phyloP scores from a whole-genome alignment of 768 basidiomycete genomes.

The Steccherinum ochraceum region DNA sequence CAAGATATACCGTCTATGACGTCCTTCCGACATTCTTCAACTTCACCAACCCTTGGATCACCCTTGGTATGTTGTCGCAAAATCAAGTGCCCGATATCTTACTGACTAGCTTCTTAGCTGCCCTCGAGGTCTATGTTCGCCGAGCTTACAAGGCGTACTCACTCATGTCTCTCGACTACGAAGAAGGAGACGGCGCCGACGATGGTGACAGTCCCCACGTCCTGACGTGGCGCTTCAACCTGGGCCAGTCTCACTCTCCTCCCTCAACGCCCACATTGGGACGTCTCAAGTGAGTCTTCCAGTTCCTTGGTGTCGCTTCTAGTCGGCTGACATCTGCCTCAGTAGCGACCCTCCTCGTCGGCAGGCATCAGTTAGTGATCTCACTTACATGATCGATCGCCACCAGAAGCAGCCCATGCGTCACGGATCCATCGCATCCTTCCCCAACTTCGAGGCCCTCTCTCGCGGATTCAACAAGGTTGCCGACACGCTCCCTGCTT shows the following conservation, averaged over 20 bases:
- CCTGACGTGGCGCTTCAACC: constrained; percentile 93
- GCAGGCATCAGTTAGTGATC: constrained; percentile 90
- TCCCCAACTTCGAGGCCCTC: constrained; percentile 67
- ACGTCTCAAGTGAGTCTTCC: constrained; percentile 33
- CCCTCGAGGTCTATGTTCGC: constrained; percentile 92
- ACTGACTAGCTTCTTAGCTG: constrained; percentile 44
- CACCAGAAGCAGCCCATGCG: constrained; percentile 87
- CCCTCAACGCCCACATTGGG: constrained; percentile 73
- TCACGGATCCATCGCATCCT: constrained; percentile 88
- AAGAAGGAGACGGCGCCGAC: constrained; percentile 82
- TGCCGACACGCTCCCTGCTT: constrained; percentile 65
- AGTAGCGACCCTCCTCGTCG: constrained; percentile 54
- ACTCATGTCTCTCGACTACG: constrained; percentile 87
- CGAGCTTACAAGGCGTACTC: constrained; percentile 95
- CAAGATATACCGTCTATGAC: constrained; percentile 94
- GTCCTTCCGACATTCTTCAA: constrained; percentile 95
- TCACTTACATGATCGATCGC: constrained; percentile 86
- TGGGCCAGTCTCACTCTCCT: constrained; percentile 82
- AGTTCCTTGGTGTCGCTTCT: background rate
- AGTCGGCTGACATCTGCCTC: background rate
- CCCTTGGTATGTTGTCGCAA: constrained; percentile 59
- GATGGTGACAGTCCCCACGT: constrained; percentile 77
- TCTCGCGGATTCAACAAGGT: constrained; percentile 71
- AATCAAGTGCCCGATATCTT: background rate
- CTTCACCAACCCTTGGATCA: constrained; percentile 77